phyloP scores from a whole-genome alignment of 129 eudicot species.

The Scalesia atractyloides region DNA sequence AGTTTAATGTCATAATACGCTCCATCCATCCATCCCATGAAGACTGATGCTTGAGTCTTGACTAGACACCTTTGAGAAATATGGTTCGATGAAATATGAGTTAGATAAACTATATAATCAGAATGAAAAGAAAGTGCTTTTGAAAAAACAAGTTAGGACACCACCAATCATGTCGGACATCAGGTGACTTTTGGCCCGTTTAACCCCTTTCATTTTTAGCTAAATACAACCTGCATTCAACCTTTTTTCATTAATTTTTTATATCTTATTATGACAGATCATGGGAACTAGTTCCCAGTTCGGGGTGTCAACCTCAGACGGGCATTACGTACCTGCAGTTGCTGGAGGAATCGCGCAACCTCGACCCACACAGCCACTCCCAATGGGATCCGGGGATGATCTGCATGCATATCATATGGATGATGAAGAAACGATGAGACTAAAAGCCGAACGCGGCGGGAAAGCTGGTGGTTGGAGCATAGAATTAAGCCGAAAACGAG shows the following conservation, averaged over 20 bases:
- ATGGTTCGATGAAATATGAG: neutral
- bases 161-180: neutral
- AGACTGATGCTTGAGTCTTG: neutral
- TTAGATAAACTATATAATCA: neutral
- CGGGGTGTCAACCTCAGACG: conserved; percentile 52
- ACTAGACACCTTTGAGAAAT: neutral
- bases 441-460: conserved; percentile 74
- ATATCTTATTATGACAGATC: conserved; percentile 35
- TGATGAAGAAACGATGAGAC: conserved; percentile 80
- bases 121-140: neutral
- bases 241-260: neutral
- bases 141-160: neutral
- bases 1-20: neutral
- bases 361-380: conserved; percentile 70
- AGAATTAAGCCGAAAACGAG: conserved; percentile 80
- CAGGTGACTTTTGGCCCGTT: neutral
- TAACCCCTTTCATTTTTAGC: neutral
- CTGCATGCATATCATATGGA: conserved; percentile 60
- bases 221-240: neutral
- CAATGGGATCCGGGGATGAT: conserved; percentile 59
- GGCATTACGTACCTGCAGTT: conserved; percentile 87
- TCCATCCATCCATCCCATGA: neutral
- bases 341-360: conserved; percentile 91
- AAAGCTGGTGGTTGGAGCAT: conserved; percentile 96
- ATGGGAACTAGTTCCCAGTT: conserved; percentile 54